Evolutionary conservation across 2,329 filamentous ascomycete species (phyloP), one percentile per base, ranked within the genome.

Genomic region (Colletotrichum lentis): DNA sequence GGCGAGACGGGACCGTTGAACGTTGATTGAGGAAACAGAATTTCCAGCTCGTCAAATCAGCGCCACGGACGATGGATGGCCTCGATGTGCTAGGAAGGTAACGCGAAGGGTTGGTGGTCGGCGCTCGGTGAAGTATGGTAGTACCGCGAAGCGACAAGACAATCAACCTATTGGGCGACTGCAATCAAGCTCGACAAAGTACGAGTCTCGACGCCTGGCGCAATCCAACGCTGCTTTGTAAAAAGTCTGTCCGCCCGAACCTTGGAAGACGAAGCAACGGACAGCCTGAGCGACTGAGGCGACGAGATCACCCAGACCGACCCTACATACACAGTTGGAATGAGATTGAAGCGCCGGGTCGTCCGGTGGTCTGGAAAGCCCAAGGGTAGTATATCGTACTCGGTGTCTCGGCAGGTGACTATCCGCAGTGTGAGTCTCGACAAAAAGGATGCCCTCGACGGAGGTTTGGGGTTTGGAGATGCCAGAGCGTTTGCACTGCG

Each of bases 21-120:
- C 58, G 8, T 54, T n/a, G 41, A 35, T 46, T n/a, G 24, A 65
- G 20, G 50, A 58, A 55, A 65, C 43, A 56, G 31, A 66, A 35
- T 24, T 37, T 57, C n/a, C 18, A 44, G 37, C 31, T 50, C 22
- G n/a, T 24, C 61, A 49, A 55, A 64, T 60, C 62, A 50, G 49
- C 55, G 43, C 22, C 39, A 43, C 49, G 39, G 14, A 55, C 50
- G 41, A 56, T 46, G 31, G 54, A 56, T 50, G 31, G 49, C 24
- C 47, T 60, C 12, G 35, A 47, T 12, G 41, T 39, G 31, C 31
- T 35, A 10, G 8, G 8, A 59, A 31, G 6, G 43, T 14, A n/a
- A 49, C 8, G 39, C 27, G 20, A 54, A 4, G 31, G n/a, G 35
- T 5, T 16, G 3, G 31, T 35, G 8, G 31, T 35, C 31, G 31